A percentile compares a stretch with the other conserved stretches of the same genome.
These are phyloP conservation scores for Chlorella sp. DNA, from an alignment of 139 green algal genomes.

Conservation along the genomic window DNA sequence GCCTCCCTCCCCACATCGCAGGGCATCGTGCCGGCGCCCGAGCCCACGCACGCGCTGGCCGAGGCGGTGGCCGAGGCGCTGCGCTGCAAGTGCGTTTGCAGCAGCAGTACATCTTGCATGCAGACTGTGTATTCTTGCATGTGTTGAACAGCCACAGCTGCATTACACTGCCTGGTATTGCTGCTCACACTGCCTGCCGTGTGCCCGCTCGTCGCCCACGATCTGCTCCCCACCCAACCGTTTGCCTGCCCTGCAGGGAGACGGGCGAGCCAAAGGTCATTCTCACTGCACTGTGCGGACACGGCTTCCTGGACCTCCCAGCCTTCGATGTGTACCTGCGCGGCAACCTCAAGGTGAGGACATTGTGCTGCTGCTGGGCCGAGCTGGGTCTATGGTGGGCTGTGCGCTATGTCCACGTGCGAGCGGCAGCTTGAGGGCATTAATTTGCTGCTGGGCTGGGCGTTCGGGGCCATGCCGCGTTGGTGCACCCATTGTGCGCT, in stretches of 20 bases:
- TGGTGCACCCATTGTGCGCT: no score
- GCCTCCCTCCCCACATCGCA: background rate
- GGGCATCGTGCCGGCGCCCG: conserved; percentile 47
- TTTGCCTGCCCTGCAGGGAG: conserved; percentile 22
- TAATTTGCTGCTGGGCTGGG: no score
- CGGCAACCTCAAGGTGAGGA: background rate
- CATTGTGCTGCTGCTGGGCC: no score
- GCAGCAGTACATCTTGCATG: background rate
- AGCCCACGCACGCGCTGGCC: conserved; percentile 39
- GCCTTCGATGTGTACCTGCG: background rate
- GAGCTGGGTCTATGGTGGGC: no score
- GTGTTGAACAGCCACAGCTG: background rate
- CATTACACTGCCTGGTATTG: background rate
- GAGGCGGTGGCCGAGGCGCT: conserved; percentile 35
- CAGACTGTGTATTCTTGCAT: background rate
- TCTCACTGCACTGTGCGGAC: conserved; percentile 42
- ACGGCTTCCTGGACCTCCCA: conserved; percentile 15
- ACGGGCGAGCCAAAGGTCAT: conserved; percentile 46
- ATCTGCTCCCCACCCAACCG: no score
- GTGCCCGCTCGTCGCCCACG: background rate
- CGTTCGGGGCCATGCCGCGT: no score
- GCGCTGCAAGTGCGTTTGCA: conserved; percentile 10
- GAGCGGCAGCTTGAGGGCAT: no score
- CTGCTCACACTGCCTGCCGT: background rate
- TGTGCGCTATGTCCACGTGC: no score